A percentile compares a stretch with the other conserved stretches of the same genome.
phyloP scores from a whole-genome alignment of 495 filamentous ascomycete genomes.

The Neurospora terricola region DNA sequence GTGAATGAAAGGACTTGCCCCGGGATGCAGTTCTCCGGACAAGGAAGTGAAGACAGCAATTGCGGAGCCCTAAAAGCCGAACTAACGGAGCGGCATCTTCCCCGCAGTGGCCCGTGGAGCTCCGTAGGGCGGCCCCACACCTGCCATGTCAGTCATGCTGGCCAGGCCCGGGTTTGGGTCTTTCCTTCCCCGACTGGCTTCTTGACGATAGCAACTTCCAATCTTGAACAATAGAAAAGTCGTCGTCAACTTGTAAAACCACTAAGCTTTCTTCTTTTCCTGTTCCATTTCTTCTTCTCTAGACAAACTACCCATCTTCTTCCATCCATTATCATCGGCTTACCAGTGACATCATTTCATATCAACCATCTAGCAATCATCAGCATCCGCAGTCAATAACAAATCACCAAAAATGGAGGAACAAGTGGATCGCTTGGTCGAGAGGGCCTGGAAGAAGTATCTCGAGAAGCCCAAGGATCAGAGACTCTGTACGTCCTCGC shows the following conservation, averaged over 20 bases:
- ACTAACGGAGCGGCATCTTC: not conserved
- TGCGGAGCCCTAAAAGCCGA: not conserved
- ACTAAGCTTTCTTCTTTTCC: not conserved
- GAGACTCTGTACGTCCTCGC: slow-evolving; percentile 29
- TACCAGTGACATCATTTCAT: not conserved
- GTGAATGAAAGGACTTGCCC: not conserved
- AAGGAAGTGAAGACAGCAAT: not conserved
- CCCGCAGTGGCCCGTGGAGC: not conserved
- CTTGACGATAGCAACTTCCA: not conserved
- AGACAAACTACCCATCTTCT: not conserved
- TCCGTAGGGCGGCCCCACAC: not conserved
- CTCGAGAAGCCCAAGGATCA: slow-evolving; percentile 18
- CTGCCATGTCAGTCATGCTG: not conserved
- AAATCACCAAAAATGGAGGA: slow-evolving; percentile 52
- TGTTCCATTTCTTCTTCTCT: not conserved
- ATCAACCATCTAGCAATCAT: not conserved
- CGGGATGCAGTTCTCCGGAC: not conserved
- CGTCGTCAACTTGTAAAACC: too few relatives aligned
- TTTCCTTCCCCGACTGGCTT: not conserved
- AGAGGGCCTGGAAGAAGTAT: slow-evolving; percentile 59
- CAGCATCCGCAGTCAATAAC: not conserved
- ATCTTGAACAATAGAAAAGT: not conserved
- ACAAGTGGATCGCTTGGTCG: slow-evolving; percentile 55
- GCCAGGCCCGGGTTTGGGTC: not conserved
- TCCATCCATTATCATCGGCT: not conserved